Base-by-base conservation (phyloP, 768 basidiomycete genomes). In the Mycena pura region DNA sequence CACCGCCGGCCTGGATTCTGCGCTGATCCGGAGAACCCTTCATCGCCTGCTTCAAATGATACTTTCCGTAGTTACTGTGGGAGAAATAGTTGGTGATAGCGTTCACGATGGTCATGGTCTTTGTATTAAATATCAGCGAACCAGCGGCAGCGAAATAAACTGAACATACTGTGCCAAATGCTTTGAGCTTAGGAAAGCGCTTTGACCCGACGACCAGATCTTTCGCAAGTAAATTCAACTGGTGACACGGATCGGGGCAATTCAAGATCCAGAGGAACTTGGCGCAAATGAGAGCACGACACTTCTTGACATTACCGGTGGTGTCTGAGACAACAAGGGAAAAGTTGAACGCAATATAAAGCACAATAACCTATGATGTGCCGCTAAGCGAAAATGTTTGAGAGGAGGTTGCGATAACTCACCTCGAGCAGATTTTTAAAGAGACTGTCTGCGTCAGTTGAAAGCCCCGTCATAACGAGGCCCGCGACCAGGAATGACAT, bases 251-350 rank as follows among this genome's bases (percentile, higher is more conserved):
- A 38, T 69, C 65, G 5, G 54, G 59, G 9, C 63, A 39, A 40
- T 66, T 67, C 0, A 69, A 28, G 9, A 68, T 69, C 46, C 66
- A 64, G 1, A 66, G 68, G 14, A 38, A 62, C 21, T 56, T 56
- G 14, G 39, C 22, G 21, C 57, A 67, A 14, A 69, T 61, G 9
- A 67, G 47, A 7, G 15, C 21, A 2, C 34, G 36, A 38, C 53
- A 38, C 21, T 64, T 66, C 46, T 45, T 34, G 1, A 62, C 62
- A 41, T 66, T 66, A 19, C 47, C 51, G 15, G 67, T 63, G 25
- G 62, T 63, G 46, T 68, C 65, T 1, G 65, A 66, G 27, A 58
- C 62, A 27, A 63, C 31, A 2, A 63, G 47, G 8, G 62, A 58
- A 28, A 63, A 57, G 15, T 31, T 28, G 22, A 41, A 3, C 9